phyloP scores from a whole-genome alignment of 441 rosid species.

The Lepidium campestre region DNA sequence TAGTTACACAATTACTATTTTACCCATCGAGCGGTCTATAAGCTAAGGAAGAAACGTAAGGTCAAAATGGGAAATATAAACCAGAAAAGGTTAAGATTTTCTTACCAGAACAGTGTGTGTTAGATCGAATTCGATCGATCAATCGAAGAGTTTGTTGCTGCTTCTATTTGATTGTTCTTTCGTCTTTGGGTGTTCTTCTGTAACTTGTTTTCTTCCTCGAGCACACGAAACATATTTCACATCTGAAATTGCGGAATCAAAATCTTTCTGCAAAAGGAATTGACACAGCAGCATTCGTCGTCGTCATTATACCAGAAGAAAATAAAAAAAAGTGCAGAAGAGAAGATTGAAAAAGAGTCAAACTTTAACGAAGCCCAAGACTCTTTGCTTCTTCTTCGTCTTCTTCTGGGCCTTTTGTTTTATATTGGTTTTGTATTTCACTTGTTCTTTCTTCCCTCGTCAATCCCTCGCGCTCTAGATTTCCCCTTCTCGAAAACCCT shows the following conservation, averaged over 20 bases:
- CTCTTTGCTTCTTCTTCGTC: conserved; percentile 25
- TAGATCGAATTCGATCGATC: conserved; percentile 24
- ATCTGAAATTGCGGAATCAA: conserved; percentile 6
- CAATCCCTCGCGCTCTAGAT: conserved; percentile 11
- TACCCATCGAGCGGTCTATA: neutral
- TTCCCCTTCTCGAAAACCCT: conserved; percentile 23
- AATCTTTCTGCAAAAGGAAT: conserved; percentile 10
- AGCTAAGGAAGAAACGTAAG: neutral
- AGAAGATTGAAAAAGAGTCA: conserved; percentile 35
- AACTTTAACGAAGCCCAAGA: conserved; percentile 27
- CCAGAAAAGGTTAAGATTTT: conserved; percentile 28
- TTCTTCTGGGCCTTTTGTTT: neutral
- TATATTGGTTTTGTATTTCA: neutral
- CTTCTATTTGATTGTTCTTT: conserved; percentile 11
- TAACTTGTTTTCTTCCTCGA: neutral
- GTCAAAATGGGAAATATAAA: conserved; percentile 23
- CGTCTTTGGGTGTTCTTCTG: conserved; percentile 1
- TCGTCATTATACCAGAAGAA: conserved; percentile 31
- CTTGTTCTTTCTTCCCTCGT: neutral
- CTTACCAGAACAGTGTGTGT: conserved; percentile 29
- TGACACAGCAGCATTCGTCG: conserved; percentile 28
- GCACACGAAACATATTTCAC: conserved; percentile 5
- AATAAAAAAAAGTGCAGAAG: conserved; percentile 7
- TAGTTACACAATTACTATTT: neutral
- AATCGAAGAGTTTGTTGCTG: conserved; percentile 9